A percentile compares a stretch with the other conserved stretches of the same genome.
These are phyloP conservation scores for Creolimax fragrantissima DNA, from an alignment of 78 protist species.

Conservation along the genomic window DNA sequence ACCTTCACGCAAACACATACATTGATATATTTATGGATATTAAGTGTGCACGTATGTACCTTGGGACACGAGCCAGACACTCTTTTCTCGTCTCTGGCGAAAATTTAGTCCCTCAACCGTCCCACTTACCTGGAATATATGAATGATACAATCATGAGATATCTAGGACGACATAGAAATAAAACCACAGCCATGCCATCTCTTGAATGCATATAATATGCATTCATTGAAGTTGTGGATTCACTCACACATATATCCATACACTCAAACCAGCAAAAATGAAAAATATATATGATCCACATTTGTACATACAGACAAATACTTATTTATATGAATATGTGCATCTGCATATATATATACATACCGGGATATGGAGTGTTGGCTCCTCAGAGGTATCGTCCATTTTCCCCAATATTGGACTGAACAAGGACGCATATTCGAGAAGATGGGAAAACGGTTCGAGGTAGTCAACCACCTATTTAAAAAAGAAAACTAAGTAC, in stretches of 20 bases:
- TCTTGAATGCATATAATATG: too few species aligned
- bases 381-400: background rate
- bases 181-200: too few species aligned
- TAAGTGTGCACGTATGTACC: background rate
- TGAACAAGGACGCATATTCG: background rate
- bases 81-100: background rate
- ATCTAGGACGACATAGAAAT: too few species aligned
- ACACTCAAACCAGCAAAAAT: background rate
- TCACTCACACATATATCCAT: background rate
- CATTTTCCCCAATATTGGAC: background rate
- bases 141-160: too few species aligned
- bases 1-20: background rate
- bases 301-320: background rate
- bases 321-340: background rate
- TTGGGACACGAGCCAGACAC: slow-evolving; percentile 6
- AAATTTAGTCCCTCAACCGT: background rate
- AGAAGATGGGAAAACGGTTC: background rate
- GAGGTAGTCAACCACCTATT: background rate
- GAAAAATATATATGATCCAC: background rate
- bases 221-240: background rate
- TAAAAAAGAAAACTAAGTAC: background rate
- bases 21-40: background rate
- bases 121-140: too few species aligned
- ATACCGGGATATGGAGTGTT: background rate
- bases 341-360: background rate